phyloP scores from a whole-genome alignment of 148 eudicot species.

The Fallopia convolvulus region DNA sequence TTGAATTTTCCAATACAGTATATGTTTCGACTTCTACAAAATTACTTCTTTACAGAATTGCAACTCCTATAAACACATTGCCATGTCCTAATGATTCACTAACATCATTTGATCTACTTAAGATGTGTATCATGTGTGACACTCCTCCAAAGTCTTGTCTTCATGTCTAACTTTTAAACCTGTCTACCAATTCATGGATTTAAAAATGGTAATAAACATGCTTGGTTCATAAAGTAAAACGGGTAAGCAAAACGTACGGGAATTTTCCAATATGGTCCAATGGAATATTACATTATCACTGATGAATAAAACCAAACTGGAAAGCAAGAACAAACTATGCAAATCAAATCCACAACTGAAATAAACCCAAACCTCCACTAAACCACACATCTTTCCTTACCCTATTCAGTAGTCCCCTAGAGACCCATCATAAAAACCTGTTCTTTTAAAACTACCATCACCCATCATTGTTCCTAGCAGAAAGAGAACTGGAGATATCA shows the following conservation, averaged over 20 bases:
- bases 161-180: not conserved
- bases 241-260: not conserved
- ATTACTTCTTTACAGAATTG: not conserved
- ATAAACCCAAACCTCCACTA: not conserved
- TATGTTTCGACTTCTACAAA: not conserved
- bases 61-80: not conserved
- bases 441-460: not conserved
- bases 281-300: not conserved
- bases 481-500: not conserved
- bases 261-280: not conserved
- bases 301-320: not conserved
- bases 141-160: not conserved
- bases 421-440: not conserved
- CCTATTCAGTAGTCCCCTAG: too few species aligned
- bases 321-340: not conserved
- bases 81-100: not conserved
- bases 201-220: too few species aligned
- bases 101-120: not conserved
- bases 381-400: not conserved
- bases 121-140: not conserved
- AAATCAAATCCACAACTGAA: not conserved
- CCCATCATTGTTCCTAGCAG: not conserved
- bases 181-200: not conserved
- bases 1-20: not conserved
- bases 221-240: too few species aligned